Percentiles rank a stretch among this genome's conserved stretches.
phyloP scores from a whole-genome alignment of 176 grass and related monocot genomes.

The Hordeum marinum region DNA sequence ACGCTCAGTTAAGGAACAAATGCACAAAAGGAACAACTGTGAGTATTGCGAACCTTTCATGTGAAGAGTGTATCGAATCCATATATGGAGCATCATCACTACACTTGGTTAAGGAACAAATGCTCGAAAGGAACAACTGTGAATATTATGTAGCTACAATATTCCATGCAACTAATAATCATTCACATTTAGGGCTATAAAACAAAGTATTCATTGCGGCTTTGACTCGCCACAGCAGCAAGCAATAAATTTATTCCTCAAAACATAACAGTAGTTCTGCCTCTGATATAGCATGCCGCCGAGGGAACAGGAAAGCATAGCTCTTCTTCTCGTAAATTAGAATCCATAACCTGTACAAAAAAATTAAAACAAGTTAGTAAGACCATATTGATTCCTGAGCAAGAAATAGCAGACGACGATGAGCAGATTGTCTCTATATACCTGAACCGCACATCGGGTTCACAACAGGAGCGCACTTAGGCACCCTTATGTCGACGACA shows the following conservation, averaged over 20 bases:
- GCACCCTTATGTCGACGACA: background rate
- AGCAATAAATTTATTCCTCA: background rate
- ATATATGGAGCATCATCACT: background rate
- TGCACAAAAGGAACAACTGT: too few species aligned
- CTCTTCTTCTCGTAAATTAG: background rate
- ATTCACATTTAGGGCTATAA: background rate
- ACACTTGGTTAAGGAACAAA: background rate
- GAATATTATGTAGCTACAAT: background rate
- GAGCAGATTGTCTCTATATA: background rate
- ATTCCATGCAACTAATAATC: background rate
- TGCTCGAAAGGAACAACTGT: background rate
- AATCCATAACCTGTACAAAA: constrained; percentile 54
- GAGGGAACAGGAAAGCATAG: background rate
- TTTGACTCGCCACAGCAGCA: background rate
- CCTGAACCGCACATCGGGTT: background rate
- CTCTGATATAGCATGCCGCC: background rate
- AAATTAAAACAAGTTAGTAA: background rate
- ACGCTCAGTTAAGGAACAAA: background rate
- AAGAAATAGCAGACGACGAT: background rate
- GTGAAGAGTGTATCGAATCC: background rate
- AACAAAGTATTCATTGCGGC: background rate
- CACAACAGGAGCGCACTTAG: background rate
- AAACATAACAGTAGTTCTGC: background rate
- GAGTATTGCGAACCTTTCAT: background rate
- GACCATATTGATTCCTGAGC: background rate